These are phyloP conservation scores for Colletotrichum simmondsii DNA, from an alignment of 2,329 filamentous ascomycete species.

Conservation along the genomic window DNA sequence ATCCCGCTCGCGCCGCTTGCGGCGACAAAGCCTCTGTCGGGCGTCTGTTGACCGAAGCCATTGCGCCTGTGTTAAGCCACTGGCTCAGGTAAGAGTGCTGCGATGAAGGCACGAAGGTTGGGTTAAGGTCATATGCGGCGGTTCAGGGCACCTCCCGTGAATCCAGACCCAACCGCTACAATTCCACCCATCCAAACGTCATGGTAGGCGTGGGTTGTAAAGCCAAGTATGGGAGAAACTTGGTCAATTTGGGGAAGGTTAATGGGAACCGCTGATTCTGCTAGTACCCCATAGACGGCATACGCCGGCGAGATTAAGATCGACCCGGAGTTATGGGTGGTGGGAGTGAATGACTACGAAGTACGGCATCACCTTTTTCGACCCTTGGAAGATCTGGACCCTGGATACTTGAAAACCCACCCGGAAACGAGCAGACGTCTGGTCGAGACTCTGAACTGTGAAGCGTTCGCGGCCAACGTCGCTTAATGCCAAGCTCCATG, in stretches of 20 bases:
- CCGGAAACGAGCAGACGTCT: neutral
- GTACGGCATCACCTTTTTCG: slow-evolving; percentile 1
- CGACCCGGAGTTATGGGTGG: neutral
- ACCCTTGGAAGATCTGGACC: neutral
- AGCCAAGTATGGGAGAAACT: neutral
- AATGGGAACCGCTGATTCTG: neutral
- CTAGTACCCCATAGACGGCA: neutral
- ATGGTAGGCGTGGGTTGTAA: neutral
- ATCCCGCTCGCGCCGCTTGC: slow-evolving; percentile 6
- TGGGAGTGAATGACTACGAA: neutral
- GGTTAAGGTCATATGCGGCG: neutral
- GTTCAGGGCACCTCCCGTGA: neutral
- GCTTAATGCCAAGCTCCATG: slow-evolving; percentile 7
- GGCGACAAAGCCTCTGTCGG: neutral
- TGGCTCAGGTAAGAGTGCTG: slow-evolving; percentile 16
- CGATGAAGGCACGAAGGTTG: neutral
- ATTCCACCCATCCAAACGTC: neutral
- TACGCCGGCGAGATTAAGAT: slow-evolving; percentile 18
- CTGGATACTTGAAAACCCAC: neutral
- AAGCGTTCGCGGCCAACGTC: slow-evolving; percentile 1
- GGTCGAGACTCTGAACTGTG: neutral
- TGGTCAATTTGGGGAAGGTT: neutral
- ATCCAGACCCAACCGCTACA: neutral
- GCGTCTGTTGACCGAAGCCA: slow-evolving; percentile 19
- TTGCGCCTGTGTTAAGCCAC: slow-evolving; percentile 20